Base-by-base conservation (phyloP, 176 grass and related monocot genomes). In the Cymbopogon citratus region DNA sequence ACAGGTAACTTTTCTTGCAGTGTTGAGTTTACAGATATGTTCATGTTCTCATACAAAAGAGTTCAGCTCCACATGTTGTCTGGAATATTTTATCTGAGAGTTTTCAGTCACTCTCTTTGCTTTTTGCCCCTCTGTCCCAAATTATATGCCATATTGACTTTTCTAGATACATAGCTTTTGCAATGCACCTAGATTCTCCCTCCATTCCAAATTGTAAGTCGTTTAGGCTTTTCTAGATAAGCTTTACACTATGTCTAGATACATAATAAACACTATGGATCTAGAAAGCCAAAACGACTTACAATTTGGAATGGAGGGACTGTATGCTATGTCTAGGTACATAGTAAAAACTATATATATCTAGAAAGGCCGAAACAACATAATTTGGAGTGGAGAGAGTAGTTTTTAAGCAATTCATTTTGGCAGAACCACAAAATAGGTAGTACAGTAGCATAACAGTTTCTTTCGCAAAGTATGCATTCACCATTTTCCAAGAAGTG, bases 1-100 rank as follows among this genome's bases (percentile, higher is more conserved):
- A 18, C 96, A 99, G 96, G 96, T 99, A 87, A 44, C 18, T 21
- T 28, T 89, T 40, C 25, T 2, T 6, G 24, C 56, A 38, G 61
- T 34, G 16, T 51, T 77, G 44, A 19, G 13, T 85, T 48, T 56
- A 57, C 16, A 67, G 35, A 15, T 60, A 12, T 78, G 73, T 57
- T 63, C 3, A 12, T 85, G 51, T 54, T 54, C 18, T 75, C 67
- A 52, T 21, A 9, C 6, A 36, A 52, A 44, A 13, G 28, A 68
- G 26, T 34, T 16, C 10, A 10, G 19, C 62, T 51, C 28, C 43
- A 73, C 19, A 23, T 48, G 3, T 23, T 25, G 19, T 36, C 31
- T 57, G 36, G 31, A 59, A 76, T 26, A 60, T 39, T 40, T 61
- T 62, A 27, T 62, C 59, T 28, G 23, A 27, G 23, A 27, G 5